Conservation (phyloP, 2,329 filamentous ascomycete species). For the Aspergillus fructus region DNA sequence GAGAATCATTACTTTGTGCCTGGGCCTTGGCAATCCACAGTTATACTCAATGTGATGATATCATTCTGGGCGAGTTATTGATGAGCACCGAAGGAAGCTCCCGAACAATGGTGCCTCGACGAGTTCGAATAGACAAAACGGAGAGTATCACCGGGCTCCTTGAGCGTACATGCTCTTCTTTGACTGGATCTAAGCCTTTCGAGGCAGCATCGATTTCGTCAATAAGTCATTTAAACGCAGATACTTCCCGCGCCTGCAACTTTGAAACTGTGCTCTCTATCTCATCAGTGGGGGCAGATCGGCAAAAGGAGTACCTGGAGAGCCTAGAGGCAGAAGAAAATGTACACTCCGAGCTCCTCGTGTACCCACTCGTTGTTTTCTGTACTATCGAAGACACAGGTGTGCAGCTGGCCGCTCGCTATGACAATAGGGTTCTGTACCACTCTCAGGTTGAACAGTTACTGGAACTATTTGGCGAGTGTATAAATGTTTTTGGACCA, state of each 20-base stretch:
- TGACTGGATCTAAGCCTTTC: constrained; percentile 59
- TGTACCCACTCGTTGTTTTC: constrained; percentile 12
- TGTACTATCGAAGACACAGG: constrained; percentile 4
- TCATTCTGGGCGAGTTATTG: constrained; percentile 45
- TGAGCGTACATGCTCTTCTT: constrained; percentile 52
- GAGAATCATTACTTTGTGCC: constrained; percentile 39
- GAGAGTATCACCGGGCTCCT: constrained; percentile 49
- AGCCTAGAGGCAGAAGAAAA: not conserved
- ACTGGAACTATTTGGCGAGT: constrained; percentile 10
- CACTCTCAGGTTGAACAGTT: constrained; percentile 10
- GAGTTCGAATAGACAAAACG: constrained; percentile 32
- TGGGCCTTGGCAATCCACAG: constrained; percentile 41
- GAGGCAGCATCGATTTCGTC: constrained; percentile 50
- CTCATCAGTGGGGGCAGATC: not conserved
- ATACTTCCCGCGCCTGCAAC: constrained; percentile 39
- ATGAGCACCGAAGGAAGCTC: constrained; percentile 38
- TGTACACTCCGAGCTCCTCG: not conserved
- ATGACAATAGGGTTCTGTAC: constrained; percentile 11
- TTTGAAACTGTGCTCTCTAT: constrained; percentile 44
- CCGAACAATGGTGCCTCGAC: constrained; percentile 42
- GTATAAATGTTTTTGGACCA: constrained; percentile 7
- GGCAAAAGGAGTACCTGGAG: not conserved
- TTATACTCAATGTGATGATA: constrained; percentile 40
- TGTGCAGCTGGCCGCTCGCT: constrained; percentile 7
- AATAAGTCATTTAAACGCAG: constrained; percentile 54